These are phyloP conservation scores for Colletotrichum lindemuthianum DNA, from an alignment of 2,329 filamentous ascomycete species.

Conservation along the genomic window DNA sequence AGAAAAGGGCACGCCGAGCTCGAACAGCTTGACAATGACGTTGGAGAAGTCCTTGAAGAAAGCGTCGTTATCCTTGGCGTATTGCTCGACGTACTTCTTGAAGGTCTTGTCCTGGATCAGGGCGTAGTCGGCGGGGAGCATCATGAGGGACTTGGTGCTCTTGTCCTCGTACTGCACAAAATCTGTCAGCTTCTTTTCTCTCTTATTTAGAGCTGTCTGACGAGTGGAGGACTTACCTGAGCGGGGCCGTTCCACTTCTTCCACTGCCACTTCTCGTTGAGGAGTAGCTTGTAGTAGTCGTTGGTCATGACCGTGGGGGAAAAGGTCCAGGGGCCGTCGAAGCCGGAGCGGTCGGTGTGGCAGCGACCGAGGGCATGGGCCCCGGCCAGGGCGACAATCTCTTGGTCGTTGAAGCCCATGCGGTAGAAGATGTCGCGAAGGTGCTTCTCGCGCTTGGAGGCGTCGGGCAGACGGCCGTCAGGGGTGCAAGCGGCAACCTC, in stretches of 20 bases:
- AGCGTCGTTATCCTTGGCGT: conserved; percentile 87
- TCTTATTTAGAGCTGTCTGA: not conserved
- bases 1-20: conserved; percentile 91
- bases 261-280: conserved; percentile 93
- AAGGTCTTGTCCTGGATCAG: conserved; percentile 90
- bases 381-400: conserved; percentile 90
- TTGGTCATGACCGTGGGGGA: conserved; percentile 92
- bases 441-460: conserved; percentile 79
- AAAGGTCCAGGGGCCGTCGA: conserved; percentile 90
- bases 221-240: conserved; percentile 57
- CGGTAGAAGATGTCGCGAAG: conserved; percentile 92
- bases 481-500: conserved; percentile 89
- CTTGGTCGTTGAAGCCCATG: conserved; percentile 97
- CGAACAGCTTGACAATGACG: conserved; percentile 84
- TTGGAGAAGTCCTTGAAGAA: conserved; percentile 95
- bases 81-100: conserved; percentile 81
- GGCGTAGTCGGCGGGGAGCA: conserved; percentile 93
- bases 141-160: conserved; percentile 90
- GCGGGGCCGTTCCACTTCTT: conserved; percentile 92
- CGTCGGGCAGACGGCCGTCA: conserved; percentile 88
- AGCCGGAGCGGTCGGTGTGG: conserved; percentile 90
- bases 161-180: conserved; percentile 80
- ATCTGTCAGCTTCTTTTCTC: not conserved
- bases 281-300: conserved; percentile 89
- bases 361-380: conserved; percentile 90